Evolutionary conservation across 2,329 filamentous ascomycete species (phyloP).

Genomic region (Xylariomycetidae sp.): DNA sequence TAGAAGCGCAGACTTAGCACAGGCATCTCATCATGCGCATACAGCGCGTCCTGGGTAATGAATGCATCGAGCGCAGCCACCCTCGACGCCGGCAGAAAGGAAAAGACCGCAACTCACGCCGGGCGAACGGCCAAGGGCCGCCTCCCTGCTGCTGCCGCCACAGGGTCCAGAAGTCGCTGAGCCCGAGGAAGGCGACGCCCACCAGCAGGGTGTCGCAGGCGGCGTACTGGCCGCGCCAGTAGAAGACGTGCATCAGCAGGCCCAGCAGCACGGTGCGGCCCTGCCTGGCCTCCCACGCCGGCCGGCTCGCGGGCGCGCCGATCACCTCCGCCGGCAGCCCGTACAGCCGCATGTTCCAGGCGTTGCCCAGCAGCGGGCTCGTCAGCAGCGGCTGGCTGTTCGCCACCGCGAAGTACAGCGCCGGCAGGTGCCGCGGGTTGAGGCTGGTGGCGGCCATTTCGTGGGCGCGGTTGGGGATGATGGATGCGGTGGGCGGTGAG

Average conservation of each 20-base stretch:
- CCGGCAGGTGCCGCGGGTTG: constrained; percentile 4
- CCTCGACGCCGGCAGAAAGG: too few relatives aligned
- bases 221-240: constrained; percentile 7
- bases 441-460: too few relatives aligned
- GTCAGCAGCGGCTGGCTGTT: constrained; percentile 2
- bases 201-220: constrained; percentile 5
- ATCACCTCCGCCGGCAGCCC: constrained; percentile 5
- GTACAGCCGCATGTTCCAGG: constrained; percentile 6
- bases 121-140: too few relatives aligned
- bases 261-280: constrained; percentile 9
- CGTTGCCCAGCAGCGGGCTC: constrained; percentile 3
- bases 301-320: constrained; percentile 15
- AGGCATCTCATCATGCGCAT: too few relatives aligned
- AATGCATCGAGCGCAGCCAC: too few relatives aligned
- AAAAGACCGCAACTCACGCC: too few relatives aligned
- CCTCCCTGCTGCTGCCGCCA: too few relatives aligned
- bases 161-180: constrained; percentile 6
- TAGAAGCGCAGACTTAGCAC: too few relatives aligned
- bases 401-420: constrained; percentile 6
- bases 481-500: too few relatives aligned
- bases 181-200: constrained; percentile 4
- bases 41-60: too few relatives aligned
- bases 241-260: constrained; percentile 7
- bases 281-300: constrained; percentile 22
- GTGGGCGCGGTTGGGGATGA: too few relatives aligned